A percentile compares a stretch with the other conserved stretches of the same genome.
Conservation (phyloP, 2,329 filamentous ascomycete species). For the Thelonectria rubi region DNA sequence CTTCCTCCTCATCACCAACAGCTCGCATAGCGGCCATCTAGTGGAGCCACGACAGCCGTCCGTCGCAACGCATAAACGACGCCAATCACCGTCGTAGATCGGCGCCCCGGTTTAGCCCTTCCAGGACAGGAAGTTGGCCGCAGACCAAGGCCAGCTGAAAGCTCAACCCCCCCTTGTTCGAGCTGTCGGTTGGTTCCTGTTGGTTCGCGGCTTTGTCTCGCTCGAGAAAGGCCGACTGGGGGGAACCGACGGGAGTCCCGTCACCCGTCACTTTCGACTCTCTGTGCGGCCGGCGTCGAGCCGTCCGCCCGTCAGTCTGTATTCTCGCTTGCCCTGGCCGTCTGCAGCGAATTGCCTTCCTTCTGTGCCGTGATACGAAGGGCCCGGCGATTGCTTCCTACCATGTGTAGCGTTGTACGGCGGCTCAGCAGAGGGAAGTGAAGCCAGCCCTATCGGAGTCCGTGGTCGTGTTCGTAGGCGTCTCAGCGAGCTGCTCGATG, state of each 20-base stretch:
- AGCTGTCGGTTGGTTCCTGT: slow-evolving; percentile 23
- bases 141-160: slow-evolving; percentile 24
- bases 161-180: slow-evolving; percentile 1
- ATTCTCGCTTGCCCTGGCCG: slow-evolving; percentile 39
- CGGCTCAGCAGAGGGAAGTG: slow-evolving; percentile 21
- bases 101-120: slow-evolving; percentile 14
- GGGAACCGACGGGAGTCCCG: slow-evolving; percentile 28
- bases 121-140: slow-evolving; percentile 22
- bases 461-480: slow-evolving; percentile 1
- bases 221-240: slow-evolving; percentile 13
- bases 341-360: slow-evolving; percentile 39
- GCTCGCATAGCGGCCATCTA: slow-evolving; percentile 15
- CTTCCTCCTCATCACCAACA: slow-evolving; percentile 12
- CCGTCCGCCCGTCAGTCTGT: slow-evolving; percentile 18
- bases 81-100: slow-evolving; percentile 33
- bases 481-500: slow-evolving; percentile 3
- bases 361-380: slow-evolving; percentile 34
- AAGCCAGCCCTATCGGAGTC: slow-evolving; percentile 33
- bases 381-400: slow-evolving; percentile 18
- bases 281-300: slow-evolving; percentile 31
- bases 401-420: slow-evolving; percentile 36
- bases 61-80: slow-evolving; percentile 29
- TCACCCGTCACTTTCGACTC: slow-evolving; percentile 19
- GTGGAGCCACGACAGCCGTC: slow-evolving; percentile 41
- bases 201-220: background rate